Evolutionary conservation across 2,329 filamentous ascomycete species (phyloP).

Genomic region (Aspergillus fumigatiaffinis): DNA sequence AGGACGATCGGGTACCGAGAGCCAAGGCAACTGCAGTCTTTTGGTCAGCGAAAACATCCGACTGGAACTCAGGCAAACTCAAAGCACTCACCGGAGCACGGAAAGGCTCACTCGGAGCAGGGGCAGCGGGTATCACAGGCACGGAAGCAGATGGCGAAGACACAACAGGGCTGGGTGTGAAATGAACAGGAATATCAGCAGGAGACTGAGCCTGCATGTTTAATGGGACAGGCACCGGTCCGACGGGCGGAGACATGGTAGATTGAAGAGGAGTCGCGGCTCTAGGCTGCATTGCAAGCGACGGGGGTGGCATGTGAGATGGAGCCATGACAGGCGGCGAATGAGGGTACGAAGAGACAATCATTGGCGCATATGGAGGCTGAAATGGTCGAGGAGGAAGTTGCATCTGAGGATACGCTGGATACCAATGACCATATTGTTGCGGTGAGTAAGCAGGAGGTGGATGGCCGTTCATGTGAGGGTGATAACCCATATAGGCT

Average conservation of each 20-base stretch:
- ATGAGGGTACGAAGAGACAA: conserved; percentile 43
- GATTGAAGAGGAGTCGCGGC: conserved; percentile 36
- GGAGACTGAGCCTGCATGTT: conserved; percentile 27
- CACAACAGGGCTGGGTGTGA: conserved; percentile 28
- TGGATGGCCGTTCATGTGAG: conserved; percentile 53
- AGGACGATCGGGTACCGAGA: conserved; percentile 51
- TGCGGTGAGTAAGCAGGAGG: conserved; percentile 42
- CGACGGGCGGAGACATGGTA: conserved; percentile 33
- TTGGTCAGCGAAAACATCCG: conserved; percentile 8
- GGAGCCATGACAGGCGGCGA: conserved; percentile 39
- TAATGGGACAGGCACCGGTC: conserved; percentile 23
- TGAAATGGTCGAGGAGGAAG: conserved; percentile 39
- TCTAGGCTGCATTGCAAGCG: conserved; percentile 35
- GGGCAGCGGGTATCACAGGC: conserved; percentile 19
- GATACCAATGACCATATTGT: conserved; percentile 47
- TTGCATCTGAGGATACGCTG: conserved; percentile 39
- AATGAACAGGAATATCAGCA: conserved; percentile 19
- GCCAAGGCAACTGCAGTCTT: conserved; percentile 52
- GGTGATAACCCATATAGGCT: conserved; percentile 56
- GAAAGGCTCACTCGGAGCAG: conserved; percentile 42
- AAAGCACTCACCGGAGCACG: conserved; percentile 44
- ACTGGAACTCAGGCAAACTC: background rate
- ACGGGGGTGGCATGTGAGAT: conserved; percentile 32
- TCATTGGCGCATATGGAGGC: conserved; percentile 40
- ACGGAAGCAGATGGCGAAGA: conserved; percentile 29